These are phyloP conservation scores for Radiomyces spectabilis DNA, from an alignment of 192 early-diverging fungal species.

Conservation along the genomic window DNA sequence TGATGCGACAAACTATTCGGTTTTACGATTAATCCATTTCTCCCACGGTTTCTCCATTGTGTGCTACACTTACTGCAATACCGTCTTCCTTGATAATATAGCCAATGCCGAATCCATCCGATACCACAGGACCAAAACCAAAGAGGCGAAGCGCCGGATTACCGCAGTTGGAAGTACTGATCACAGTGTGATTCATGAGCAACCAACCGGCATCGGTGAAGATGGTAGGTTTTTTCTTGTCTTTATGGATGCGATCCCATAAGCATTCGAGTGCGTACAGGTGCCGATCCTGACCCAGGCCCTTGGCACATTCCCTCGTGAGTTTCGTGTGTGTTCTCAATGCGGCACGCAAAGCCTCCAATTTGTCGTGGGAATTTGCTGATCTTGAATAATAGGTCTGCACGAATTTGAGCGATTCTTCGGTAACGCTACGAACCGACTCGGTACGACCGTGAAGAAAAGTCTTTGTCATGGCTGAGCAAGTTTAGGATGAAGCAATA, in stretches of 20 bases:
- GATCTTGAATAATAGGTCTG: conserved; percentile 53
- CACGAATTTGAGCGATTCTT: conserved; percentile 57
- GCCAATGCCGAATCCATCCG: conserved; percentile 80
- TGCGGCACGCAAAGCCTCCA: conserved; percentile 51
- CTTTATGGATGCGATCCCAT: conserved; percentile 31
- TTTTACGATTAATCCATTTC: neutral
- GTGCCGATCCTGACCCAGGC: conserved; percentile 84
- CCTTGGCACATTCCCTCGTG: conserved; percentile 63
- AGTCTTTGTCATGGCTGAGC: conserved; percentile 52
- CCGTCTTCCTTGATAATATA: conserved; percentile 59
- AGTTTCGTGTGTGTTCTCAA: conserved; percentile 51
- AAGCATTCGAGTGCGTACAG: conserved; percentile 71
- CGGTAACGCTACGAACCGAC: conserved; percentile 65
- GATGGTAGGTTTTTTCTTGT: conserved; percentile 25
- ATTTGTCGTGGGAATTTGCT: conserved; percentile 25
- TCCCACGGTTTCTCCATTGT: neutral
- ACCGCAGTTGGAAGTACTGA: conserved; percentile 61
- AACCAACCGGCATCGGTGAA: conserved; percentile 44
- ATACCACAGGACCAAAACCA: conserved; percentile 76
- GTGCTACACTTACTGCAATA: conserved; percentile 31
- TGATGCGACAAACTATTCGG: conserved; percentile 29
- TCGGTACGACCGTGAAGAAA: conserved; percentile 82
- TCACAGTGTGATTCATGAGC: conserved; percentile 48
- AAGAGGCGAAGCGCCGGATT: conserved; percentile 63
- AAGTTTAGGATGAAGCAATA: conserved; percentile 20